Conservation (phyloP, 352 stramenopile species). For the Phytopythium kandeliae region DNA sequence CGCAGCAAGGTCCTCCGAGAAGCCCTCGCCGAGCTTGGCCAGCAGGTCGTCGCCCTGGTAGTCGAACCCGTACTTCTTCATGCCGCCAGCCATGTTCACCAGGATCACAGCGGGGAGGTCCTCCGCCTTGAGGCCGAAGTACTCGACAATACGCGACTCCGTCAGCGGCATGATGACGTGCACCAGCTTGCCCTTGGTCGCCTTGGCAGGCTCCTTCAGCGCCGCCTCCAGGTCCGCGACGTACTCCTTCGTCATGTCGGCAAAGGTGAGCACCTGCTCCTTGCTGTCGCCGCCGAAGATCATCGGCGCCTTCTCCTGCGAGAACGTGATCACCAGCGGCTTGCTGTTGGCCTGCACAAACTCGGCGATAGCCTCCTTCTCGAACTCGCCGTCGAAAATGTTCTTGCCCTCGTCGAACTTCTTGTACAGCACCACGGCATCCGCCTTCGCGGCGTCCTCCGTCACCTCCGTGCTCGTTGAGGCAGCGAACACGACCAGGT, state of each 20-base stretch:
- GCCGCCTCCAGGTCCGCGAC: slow-evolving; percentile 43
- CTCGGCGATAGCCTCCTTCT: slow-evolving; percentile 42
- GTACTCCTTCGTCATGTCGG: slow-evolving; percentile 66
- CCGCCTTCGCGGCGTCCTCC: slow-evolving; percentile 44
- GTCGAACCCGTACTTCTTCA: slow-evolving; percentile 92
- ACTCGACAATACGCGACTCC: slow-evolving; percentile 90
- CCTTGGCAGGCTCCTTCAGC: slow-evolving; percentile 55
- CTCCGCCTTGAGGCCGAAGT: slow-evolving; percentile 88
- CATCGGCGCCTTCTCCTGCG: slow-evolving; percentile 84
- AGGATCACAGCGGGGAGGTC: slow-evolving; percentile 85
- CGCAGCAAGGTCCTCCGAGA: slow-evolving; percentile 44
- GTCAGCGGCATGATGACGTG: slow-evolving; percentile 85
- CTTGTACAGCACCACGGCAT: slow-evolving; percentile 79
- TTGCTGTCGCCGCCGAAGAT: slow-evolving; percentile 88
- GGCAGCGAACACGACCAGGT: slow-evolving; percentile 72
- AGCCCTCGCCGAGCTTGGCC: slow-evolving; percentile 46
- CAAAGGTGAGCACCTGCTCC: slow-evolving; percentile 87
- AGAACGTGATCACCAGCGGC: slow-evolving; percentile 89
- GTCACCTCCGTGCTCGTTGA: slow-evolving; percentile 63
- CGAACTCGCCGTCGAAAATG: slow-evolving; percentile 71
- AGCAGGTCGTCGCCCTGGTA: slow-evolving; percentile 73
- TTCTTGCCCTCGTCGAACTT: slow-evolving; percentile 86
- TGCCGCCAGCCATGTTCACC: slow-evolving; percentile 87
- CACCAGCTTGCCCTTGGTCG: slow-evolving; percentile 86
- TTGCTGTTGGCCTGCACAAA: slow-evolving; percentile 83